Percentiles rank a stretch among this genome's conserved stretches.
These are phyloP conservation scores for Claviceps digitariae DNA, from an alignment of 2,329 filamentous ascomycete genomes.

Conservation along the genomic window DNA sequence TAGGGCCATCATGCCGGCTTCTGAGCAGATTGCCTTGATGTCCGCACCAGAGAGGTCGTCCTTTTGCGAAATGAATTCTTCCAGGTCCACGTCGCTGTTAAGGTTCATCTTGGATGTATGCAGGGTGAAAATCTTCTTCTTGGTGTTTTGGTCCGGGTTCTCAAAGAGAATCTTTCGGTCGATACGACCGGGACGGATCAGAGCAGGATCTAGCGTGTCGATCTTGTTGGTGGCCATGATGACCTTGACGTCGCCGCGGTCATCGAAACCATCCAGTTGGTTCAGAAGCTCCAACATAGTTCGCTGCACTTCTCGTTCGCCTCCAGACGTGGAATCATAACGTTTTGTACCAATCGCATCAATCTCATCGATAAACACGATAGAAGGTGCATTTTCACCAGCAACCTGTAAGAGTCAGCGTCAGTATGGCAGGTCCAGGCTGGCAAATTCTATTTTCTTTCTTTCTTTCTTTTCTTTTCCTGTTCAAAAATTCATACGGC, in stretches of 20 bases:
- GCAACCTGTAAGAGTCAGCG: conserved; percentile 47
- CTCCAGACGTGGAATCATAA: conserved; percentile 93
- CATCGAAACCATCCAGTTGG: conserved; percentile 96
- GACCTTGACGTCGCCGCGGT: conserved; percentile 96
- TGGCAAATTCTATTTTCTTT: too few relatives aligned
- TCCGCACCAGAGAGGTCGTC: conserved; percentile 94
- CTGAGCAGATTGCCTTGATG: conserved; percentile 97
- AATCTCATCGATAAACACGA: conserved; percentile 98
- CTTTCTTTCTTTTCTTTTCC: too few relatives aligned
- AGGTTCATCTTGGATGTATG: conserved; percentile 99
- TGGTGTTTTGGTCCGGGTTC: conserved; percentile 68
- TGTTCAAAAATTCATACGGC: not conserved
- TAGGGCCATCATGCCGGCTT: conserved; percentile 86
- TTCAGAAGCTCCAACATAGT: conserved; percentile 98
- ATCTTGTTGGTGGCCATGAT: conserved; percentile 99
- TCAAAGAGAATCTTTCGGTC: conserved; percentile 86
- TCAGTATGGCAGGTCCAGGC: not conserved
- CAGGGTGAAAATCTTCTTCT: conserved; percentile 94
- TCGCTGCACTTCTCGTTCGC: conserved; percentile 92
- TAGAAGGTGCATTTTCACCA: conserved; percentile 88
- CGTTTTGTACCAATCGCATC: conserved; percentile 98
- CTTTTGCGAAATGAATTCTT: conserved; percentile 98
- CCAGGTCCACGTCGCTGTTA: conserved; percentile 90
- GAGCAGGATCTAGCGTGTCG: conserved; percentile 85
- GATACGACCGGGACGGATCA: conserved; percentile 95